These are phyloP conservation scores for Polygonum aviculare DNA, from an alignment of 148 eudicot genomes.

Conservation along the genomic window DNA sequence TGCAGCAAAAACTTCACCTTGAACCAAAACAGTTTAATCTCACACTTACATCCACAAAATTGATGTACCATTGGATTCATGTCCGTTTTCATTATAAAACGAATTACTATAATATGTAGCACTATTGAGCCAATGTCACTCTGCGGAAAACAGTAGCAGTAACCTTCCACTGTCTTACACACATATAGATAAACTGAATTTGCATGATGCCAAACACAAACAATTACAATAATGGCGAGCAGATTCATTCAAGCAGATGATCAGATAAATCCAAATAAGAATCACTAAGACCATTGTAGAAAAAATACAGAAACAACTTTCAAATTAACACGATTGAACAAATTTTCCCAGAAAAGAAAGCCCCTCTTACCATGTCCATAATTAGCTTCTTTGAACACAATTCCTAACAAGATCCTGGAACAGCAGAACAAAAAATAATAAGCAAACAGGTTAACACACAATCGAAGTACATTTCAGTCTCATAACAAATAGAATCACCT, in stretches of 20 bases:
- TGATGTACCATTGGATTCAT: not conserved
- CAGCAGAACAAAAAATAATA: not conserved
- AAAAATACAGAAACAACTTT: not conserved
- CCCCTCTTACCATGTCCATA: not conserved
- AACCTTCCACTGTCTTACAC: too few species aligned
- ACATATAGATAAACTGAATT: not conserved
- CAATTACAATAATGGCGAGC: not conserved
- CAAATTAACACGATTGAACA: not conserved
- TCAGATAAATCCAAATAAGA: not conserved
- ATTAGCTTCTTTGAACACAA: conserved; percentile 1
- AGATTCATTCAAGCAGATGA: not conserved
- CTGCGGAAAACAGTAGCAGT: not conserved
- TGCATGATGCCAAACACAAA: not conserved
- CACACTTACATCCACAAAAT: not conserved
- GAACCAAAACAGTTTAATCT: not conserved
- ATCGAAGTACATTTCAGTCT: not conserved
- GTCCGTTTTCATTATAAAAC: not conserved
- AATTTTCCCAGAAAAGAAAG: not conserved
- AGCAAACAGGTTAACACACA: not conserved
- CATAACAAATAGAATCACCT: too few species aligned
- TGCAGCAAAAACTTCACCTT: not conserved
- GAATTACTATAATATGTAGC: not conserved
- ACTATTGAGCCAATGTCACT: too few species aligned
- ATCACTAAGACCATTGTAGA: not conserved
- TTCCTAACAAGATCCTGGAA: not conserved